phyloP scores from a whole-genome alignment of 768 basidiomycete species.

The Coprinopsis marcescibilis region DNA sequence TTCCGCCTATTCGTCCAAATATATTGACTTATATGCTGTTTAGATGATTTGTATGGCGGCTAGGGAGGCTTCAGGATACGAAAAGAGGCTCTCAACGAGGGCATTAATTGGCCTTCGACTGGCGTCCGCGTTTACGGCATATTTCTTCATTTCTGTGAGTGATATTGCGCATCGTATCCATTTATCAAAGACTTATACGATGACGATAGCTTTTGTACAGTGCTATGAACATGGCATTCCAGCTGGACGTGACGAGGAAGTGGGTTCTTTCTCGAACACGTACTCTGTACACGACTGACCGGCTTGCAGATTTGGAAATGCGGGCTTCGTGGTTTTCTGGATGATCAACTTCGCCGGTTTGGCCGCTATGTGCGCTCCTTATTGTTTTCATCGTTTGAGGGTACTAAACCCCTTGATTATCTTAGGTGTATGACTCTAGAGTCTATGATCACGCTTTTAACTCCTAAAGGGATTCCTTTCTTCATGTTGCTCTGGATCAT shows the following conservation, averaged over 20 bases:
- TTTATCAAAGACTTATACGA: not conserved
- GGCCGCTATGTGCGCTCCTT: constrained; percentile 42
- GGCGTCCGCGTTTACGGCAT: constrained; percentile 22
- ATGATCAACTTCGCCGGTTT: constrained; percentile 58
- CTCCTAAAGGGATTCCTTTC: constrained; percentile 44
- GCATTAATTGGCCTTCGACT: constrained; percentile 29
- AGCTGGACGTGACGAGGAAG: constrained; percentile 46
- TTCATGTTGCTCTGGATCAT: constrained; percentile 67
- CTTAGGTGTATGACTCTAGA: constrained; percentile 57
- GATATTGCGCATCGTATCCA: not conserved
- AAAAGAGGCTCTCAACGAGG: constrained; percentile 19
- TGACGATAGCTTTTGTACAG: constrained; percentile 47
- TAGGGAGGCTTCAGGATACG: constrained; percentile 26
- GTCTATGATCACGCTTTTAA: constrained; percentile 51
- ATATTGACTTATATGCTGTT: not conserved
- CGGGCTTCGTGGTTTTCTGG: constrained; percentile 62
- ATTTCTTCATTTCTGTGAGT: constrained; percentile 34
- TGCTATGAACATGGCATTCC: constrained; percentile 55
- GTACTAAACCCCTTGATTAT: not conserved
- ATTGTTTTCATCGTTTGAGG: not conserved
- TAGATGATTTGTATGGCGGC: constrained; percentile 27
- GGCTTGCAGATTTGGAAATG: constrained; percentile 36
- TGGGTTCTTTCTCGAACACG: constrained; percentile 19
- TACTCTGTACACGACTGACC: not conserved
- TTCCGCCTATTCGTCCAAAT: not conserved